phyloP scores from a whole-genome alignment of 345 rosid genomes.

The Gynandropsis gynandra region DNA sequence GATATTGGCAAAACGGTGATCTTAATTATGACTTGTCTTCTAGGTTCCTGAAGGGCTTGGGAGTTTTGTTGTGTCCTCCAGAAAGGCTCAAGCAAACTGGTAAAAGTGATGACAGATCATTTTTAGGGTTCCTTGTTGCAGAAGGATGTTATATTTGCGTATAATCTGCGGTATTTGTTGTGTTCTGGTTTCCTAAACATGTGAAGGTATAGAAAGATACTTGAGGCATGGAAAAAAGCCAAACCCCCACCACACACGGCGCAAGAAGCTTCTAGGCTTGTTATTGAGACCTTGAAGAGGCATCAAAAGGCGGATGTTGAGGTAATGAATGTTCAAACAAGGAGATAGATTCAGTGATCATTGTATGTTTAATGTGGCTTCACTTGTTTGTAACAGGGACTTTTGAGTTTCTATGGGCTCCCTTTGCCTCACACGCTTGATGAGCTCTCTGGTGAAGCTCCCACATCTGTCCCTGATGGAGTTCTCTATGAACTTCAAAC shows the following conservation, averaged over 20 bases:
- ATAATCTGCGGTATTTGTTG: neutral
- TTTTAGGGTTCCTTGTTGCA: neutral
- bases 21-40: neutral
- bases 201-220: slow-evolving; percentile 71
- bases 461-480: slow-evolving; percentile 41
- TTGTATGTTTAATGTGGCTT: neutral
- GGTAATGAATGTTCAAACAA: slow-evolving; percentile 36
- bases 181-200: slow-evolving; percentile 14
- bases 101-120: slow-evolving; percentile 22
- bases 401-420: slow-evolving; percentile 77
- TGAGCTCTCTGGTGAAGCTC: slow-evolving; percentile 34
- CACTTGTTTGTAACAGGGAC: slow-evolving; percentile 37
- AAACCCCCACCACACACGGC: slow-evolving; percentile 62
- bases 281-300: slow-evolving; percentile 46
- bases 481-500: slow-evolving; percentile 53
- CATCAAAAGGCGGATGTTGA: slow-evolving; percentile 80
- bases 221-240: slow-evolving; percentile 73
- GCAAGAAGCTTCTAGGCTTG: slow-evolving; percentile 63
- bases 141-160: neutral
- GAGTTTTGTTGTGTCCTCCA: slow-evolving; percentile 62
- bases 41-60: slow-evolving; percentile 77
- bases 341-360: neutral
- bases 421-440: slow-evolving; percentile 42
- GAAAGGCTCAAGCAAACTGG: slow-evolving; percentile 91
- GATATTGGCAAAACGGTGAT: slow-evolving; percentile 8